Conservation (phyloP, 2,329 filamentous ascomycete species). For the Phialemonium atrogriseum region DNA sequence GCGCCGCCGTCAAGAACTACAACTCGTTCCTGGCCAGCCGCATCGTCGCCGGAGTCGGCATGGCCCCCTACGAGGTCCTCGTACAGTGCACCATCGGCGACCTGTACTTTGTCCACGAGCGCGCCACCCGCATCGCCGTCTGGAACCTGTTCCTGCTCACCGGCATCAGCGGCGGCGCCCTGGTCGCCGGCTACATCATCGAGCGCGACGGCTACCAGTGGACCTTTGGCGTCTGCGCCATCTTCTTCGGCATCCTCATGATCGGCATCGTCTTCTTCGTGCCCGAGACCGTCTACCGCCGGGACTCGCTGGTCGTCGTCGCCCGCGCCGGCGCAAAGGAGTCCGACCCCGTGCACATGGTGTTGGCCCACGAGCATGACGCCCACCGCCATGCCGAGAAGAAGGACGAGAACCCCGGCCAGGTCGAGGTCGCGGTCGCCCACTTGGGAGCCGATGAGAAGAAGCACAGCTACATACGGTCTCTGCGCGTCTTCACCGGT, state of each 20-base stretch:
- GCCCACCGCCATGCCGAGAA: slow-evolving; percentile 6
- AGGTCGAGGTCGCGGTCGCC: slow-evolving; percentile 2
- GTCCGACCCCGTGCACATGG: too few relatives aligned
- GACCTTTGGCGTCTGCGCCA: slow-evolving; percentile 38
- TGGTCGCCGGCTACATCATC: slow-evolving; percentile 32
- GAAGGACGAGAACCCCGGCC: too few relatives aligned
- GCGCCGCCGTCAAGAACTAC: slow-evolving; percentile 32
- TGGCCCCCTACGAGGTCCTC: slow-evolving; percentile 42
- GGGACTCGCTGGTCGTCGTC: slow-evolving; percentile 16
- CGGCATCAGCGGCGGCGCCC: slow-evolving; percentile 30
- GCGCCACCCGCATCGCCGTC: slow-evolving; percentile 31
- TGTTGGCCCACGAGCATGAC: slow-evolving; percentile 12
- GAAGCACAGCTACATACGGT: slow-evolving; percentile 23
- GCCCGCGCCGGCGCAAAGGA: not conserved
- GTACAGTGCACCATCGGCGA: slow-evolving; percentile 43
- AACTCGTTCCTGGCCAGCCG: slow-evolving; percentile 35
- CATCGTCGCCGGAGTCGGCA: slow-evolving; percentile 36
- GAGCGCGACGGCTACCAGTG: slow-evolving; percentile 31
- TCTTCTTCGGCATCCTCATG: slow-evolving; percentile 33
- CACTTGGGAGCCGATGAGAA: slow-evolving; percentile 11
- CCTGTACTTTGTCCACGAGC: slow-evolving; percentile 37
- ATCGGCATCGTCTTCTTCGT: slow-evolving; percentile 38
- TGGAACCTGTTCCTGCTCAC: slow-evolving; percentile 32
- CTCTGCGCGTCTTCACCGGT: slow-evolving; percentile 25
- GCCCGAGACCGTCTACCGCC: slow-evolving; percentile 40